Evolutionary conservation across 2,329 filamentous ascomycete species (phyloP), one percentile per base, ranked within the genome.

Genomic region (Decorospora gaudefroyi): DNA sequence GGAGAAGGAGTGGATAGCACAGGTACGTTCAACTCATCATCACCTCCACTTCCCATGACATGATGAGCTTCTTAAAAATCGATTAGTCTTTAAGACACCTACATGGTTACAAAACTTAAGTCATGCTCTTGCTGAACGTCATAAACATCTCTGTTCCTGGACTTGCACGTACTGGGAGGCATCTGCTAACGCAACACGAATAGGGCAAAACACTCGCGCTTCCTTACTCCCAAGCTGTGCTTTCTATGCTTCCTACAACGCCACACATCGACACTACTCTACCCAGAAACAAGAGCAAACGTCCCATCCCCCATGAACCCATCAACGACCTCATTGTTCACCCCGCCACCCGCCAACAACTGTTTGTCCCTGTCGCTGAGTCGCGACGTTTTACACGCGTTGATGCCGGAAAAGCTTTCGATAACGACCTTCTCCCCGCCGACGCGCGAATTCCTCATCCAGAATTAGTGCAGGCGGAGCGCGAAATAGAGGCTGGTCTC

Each of bases 71-170:
- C 80, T 71, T 76, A 81, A 59, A 83, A 82, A 87, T 77, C 92
- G 92, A 96, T 97, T 96, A 96, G 92, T 97, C 92, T 96, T 95
- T 80, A 96, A 96, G 91, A 97, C 91, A 84, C 72, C 76, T 70
- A 84, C 78, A 85, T 93, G 89, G 88, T 96, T 92, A 92, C 78
- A 86, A 80, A 81, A 76, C 42, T 76, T 82, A 79, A 59, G 57
- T 80, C 82, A 85, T 85, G 78, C 81, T 82, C 82, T 86, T 82
- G 86, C 86, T 89, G 86, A 89, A 59, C 43, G 59, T 62, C 37
- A 32, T 46, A 17, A 21, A 19, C 25, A 30, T 25, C 18, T 21
- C 13, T 19, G 21, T 30, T 42, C 10, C 10, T 31, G 11, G 18
- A 23, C 13, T 6, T 26, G 13, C 31, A 31, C 4, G 15, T 21